Evolutionary conservation across 2,329 filamentous ascomycete species (phyloP), one percentile per base, ranked within the genome.

Genomic region (Clonostachys byssicola): DNA sequence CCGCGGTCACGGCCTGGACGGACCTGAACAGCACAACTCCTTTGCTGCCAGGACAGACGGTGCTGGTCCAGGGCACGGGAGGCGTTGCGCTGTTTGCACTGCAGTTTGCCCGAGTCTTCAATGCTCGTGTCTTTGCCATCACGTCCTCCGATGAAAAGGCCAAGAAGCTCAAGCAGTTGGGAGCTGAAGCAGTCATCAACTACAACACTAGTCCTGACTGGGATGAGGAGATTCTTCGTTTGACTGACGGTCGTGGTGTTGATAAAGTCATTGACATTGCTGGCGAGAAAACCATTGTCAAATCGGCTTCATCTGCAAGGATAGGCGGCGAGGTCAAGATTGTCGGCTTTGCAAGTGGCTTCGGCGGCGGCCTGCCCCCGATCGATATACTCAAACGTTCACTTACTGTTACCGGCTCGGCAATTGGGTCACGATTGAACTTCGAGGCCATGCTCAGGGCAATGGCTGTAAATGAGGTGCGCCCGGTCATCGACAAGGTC

Each of bases 351-450:
- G 47, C 68, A 14, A 42, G 52, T 34, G n/a, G 43, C 35, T 39
- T 42, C 4, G 52, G 43, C 2, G 39, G 47, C 40, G 48, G 20
- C 20, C 20, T 23, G 5, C 20, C 20, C 20, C 30, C 36, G 20
- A 12, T 35, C 36, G 46, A 44, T 75, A 36, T 64, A 72, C 20
- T 23, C 5, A 23, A 23, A 23, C 41, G 41, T 30, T 30, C 23
- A 12, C 18, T 30, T 16, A 30, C 41, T n/a, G 4, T 67, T 40
- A 68, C 67, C 49, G 63, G 81, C 0, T 74, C 83, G 6, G 54
- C 81, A 40, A 82, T 83, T 56, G 81, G 80, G 0, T 78, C 80
- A n/a, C 47, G 53, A 39, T 60, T 64, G 39, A 59, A 64, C 42
- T 66, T 75, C 47, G 69, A 73, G 56, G 74, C 76, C 55, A 73